Conservation (phyloP, 495 filamentous ascomycete species). For the Xylaria longipes region DNA sequence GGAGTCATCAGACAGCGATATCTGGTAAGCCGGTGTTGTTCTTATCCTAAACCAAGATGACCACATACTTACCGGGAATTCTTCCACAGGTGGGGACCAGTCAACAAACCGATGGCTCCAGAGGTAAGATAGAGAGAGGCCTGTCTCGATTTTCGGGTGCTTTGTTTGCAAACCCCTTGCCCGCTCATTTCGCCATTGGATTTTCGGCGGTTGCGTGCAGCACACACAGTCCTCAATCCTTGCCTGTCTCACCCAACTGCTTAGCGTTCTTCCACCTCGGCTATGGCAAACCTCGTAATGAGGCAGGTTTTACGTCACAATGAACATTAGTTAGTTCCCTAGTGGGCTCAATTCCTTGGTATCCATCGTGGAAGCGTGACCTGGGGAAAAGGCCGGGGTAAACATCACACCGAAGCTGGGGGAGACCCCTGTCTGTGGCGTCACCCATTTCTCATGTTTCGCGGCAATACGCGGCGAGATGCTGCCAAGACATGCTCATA, state of each 20-base stretch:
- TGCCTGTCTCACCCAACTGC: not conserved
- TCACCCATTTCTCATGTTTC: slow-evolving; percentile 30
- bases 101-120: slow-evolving; percentile 98
- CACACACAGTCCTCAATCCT: not conserved
- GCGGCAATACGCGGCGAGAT: slow-evolving; percentile 32
- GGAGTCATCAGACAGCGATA: slow-evolving; percentile 81
- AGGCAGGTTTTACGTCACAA: slow-evolving; percentile 21
- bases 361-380: slow-evolving; percentile 2
- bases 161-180: slow-evolving; percentile 6
- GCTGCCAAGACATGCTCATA: slow-evolving; percentile 22
- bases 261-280: slow-evolving; percentile 18
- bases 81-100: slow-evolving; percentile 65
- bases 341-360: slow-evolving; percentile 9
- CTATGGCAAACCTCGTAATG: slow-evolving; percentile 13
- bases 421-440: slow-evolving; percentile 41
- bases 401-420: slow-evolving; percentile 20
- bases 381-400: slow-evolving; percentile 1
- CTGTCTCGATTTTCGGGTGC: not conserved
- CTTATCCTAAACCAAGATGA: not conserved
- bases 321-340: not conserved
- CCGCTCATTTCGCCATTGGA: not conserved
- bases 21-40: slow-evolving; percentile 80
- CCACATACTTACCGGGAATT: slow-evolving; percentile 19
- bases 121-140: slow-evolving; percentile 76
- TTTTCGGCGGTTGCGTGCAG: not conserved